Evolutionary conservation across 2,329 filamentous ascomycete species (phyloP), one percentile per base, ranked within the genome.

Genomic region (Trichoderma endophyticum): DNA sequence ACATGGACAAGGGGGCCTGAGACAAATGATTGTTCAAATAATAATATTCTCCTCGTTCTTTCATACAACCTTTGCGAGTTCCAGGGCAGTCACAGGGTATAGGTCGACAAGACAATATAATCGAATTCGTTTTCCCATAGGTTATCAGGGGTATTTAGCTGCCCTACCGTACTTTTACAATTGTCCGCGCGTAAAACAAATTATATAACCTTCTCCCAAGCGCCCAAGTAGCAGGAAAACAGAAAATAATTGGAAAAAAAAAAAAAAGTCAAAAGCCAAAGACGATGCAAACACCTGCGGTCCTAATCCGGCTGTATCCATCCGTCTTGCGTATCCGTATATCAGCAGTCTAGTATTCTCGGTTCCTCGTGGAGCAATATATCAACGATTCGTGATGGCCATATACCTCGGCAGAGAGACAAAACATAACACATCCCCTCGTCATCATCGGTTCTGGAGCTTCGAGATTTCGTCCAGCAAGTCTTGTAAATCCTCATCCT

Each of bases 391-490:
- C 51, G 36, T 60, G 9, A 59, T 8, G 30, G 30, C 51, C 26
- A 59, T 32, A 56, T 48, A 34, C 15, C 32, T 34, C 4, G 26
- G 32, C n/a, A 32, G n/a, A 34, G 12, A 61, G 36, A 61, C n/a
- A 15, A 24, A 28, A 26, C 36, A 21, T 21, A 61, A 69, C 6
- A 4, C 11, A 51, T 26, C 21, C 15, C 18, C 18, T 18, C 34
- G 54, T 21, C 36, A 67, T 79, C 76, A 82, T 73, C 79, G 77
- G 73, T 80, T 82, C 77, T 87, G 86, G 62, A 97, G 85, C 86
- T 97, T 97, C 77, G 91, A 92, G 83, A 98, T 92, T 84, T 99
- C 94, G 79, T 97, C 91, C 72, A 99, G 87, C 72, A 98, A 85
- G 74, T 94, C 91, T 82, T 97, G 92, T 75, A 99, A 84, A 76